phyloP scores from a whole-genome alignment of 805 yeast species.

The Candida quercuum region DNA sequence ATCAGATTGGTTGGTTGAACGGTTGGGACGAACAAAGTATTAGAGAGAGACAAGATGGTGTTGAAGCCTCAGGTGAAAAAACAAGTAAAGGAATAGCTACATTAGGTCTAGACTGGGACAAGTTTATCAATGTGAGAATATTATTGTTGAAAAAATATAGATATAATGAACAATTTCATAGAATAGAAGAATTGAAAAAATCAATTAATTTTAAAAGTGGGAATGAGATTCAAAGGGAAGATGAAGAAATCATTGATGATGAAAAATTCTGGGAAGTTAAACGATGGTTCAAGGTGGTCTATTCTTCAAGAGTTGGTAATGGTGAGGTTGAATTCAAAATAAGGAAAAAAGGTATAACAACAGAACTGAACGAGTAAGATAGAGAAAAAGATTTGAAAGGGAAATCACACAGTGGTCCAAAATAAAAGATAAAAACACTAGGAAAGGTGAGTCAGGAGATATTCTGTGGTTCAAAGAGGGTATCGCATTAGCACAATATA shows the following conservation, averaged over 20 bases:
- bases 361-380: too few relatives aligned
- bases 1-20: conserved; percentile 64
- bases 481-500: too few relatives aligned
- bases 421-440: too few relatives aligned
- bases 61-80: conserved; percentile 2
- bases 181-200: conserved; percentile 9
- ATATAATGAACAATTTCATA: conserved; percentile 28
- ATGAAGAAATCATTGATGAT: conserved; percentile 2
- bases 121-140: conserved; percentile 44
- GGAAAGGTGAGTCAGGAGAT: too few relatives aligned
- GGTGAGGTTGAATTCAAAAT: conserved; percentile 22
- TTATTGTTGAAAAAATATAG: conserved; percentile 37
- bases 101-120: conserved; percentile 52
- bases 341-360: conserved; percentile 12
- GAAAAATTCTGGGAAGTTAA: conserved; percentile 18
- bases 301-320: conserved; percentile 26
- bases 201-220: conserved; percentile 2
- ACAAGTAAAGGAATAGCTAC: conserved; percentile 37
- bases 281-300: conserved; percentile 35
- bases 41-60: conserved; percentile 23
- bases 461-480: too few relatives aligned
- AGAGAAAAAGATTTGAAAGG: too few relatives aligned
- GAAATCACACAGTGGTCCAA: too few relatives aligned
- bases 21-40: conserved; percentile 64
- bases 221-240: too few relatives aligned